These are phyloP conservation scores for Somion occarium DNA, from an alignment of 1,284 basidiomycete genomes.

Conservation along the genomic window DNA sequence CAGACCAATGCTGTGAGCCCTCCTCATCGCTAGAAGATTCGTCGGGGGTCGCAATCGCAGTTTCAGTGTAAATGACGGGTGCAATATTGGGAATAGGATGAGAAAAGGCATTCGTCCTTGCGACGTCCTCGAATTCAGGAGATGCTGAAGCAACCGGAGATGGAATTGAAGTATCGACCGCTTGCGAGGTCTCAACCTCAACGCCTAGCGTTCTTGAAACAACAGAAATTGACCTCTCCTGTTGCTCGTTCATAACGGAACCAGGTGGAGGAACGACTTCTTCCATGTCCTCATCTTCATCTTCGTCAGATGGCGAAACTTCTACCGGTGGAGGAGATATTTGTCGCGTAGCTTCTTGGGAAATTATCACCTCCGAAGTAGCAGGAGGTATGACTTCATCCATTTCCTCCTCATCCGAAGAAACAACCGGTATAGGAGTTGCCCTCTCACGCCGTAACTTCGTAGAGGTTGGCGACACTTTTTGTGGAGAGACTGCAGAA, in stretches of 20 bases:
- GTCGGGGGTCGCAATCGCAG: conserved; percentile 6
- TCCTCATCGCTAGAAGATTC: too few relatives aligned
- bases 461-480: background rate
- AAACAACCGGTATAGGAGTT: background rate
- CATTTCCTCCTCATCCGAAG: conserved; percentile 38
- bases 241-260: too few relatives aligned
- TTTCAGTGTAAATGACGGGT: background rate
- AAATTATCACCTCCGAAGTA: too few relatives aligned
- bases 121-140: too few relatives aligned
- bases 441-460: background rate
- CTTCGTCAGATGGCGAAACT: conserved; percentile 7
- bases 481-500: background rate
- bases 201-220: too few relatives aligned
- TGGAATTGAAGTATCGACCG: too few relatives aligned
- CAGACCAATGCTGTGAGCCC: background rate
- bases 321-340: background rate
- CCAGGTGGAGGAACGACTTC: conserved; percentile 22
- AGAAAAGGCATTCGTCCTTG: too few relatives aligned
- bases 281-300: conserved; percentile 32
- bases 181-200: too few relatives aligned
- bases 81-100: background rate
- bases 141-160: too few relatives aligned
- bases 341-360: too few relatives aligned
- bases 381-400: conserved; percentile 14
- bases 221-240: too few relatives aligned